Conservation (phyloP, 306 rosid genomes). For the Lotus japonicus region DNA sequence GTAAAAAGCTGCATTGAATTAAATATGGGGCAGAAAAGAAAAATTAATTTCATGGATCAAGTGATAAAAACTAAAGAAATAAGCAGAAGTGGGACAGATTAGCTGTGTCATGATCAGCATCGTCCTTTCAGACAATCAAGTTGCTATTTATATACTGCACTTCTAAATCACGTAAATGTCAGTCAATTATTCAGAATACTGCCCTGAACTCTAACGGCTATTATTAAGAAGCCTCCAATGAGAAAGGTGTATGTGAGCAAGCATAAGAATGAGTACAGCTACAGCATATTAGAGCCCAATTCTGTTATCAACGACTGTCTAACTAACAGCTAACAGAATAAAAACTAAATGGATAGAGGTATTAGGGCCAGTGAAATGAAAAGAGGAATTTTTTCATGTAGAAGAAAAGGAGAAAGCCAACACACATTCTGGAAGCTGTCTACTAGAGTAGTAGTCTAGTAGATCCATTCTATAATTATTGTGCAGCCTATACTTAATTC, state of each 20-base stretch:
- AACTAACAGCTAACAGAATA: background rate
- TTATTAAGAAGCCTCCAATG: background rate
- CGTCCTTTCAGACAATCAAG: background rate
- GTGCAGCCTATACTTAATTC: background rate
- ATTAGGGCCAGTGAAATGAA: background rate
- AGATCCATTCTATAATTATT: background rate
- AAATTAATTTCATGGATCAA: background rate
- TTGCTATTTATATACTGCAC: background rate
- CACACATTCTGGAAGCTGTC: background rate
- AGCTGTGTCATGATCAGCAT: slow-evolving; percentile 1
- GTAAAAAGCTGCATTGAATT: background rate
- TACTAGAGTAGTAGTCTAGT: background rate
- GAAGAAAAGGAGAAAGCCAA: background rate
- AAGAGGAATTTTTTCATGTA: background rate
- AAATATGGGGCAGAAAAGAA: slow-evolving; percentile 3
- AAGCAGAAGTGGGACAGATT: background rate
- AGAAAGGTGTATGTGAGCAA: background rate
- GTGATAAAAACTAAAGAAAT: background rate
- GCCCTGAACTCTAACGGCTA: too few relatives aligned
- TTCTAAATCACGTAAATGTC: too few relatives aligned
- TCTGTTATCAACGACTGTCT: background rate
- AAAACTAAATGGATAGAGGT: background rate
- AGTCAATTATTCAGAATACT: too few relatives aligned
- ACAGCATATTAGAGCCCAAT: background rate
- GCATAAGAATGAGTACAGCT: background rate